Conservation (phyloP, 1,284 basidiomycete genomes). For the Austroboletus olivaceoglutinosus region DNA sequence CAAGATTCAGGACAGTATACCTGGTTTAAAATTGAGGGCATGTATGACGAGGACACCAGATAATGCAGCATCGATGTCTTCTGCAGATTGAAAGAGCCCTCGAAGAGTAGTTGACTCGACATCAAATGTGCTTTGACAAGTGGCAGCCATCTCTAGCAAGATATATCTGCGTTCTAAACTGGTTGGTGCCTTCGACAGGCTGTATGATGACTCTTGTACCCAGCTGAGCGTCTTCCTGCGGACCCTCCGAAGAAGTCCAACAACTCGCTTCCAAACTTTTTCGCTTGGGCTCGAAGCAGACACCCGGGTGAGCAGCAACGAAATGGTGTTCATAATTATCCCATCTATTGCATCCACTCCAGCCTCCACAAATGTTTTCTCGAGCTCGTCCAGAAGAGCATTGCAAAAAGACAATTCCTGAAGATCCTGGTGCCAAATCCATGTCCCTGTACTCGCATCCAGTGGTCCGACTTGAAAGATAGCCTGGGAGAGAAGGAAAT, state of each 20-base stretch:
- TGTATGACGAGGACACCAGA: conserved; percentile 23
- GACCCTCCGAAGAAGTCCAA: conserved; percentile 29
- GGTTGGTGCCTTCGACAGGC: background rate
- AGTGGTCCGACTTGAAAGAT: conserved; percentile 40
- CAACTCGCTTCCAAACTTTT: conserved; percentile 6
- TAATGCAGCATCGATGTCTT: no score
- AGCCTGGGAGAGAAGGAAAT: conserved; percentile 39
- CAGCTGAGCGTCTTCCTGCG: conserved; percentile 38
- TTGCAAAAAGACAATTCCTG: conserved; percentile 34
- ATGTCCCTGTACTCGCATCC: conserved; percentile 6
- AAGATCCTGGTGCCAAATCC: conserved; percentile 26
- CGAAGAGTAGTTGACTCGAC: no score
- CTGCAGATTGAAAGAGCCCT: no score
- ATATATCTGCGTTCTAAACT: background rate
- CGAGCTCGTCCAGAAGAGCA: conserved; percentile 32
- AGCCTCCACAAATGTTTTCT: conserved; percentile 26
- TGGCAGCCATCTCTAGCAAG: conserved; percentile 19
- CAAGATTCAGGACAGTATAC: no score
- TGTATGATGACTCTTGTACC: conserved; percentile 25
- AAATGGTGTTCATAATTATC: conserved; percentile 33
- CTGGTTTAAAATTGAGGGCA: conserved; percentile 6
- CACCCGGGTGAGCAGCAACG: conserved; percentile 32
- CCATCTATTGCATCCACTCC: conserved; percentile 39
- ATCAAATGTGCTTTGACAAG: no score
- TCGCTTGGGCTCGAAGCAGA: no score